Conservation (phyloP, 768 basidiomycete species). For the Kwoniella dejecticola region DNA sequence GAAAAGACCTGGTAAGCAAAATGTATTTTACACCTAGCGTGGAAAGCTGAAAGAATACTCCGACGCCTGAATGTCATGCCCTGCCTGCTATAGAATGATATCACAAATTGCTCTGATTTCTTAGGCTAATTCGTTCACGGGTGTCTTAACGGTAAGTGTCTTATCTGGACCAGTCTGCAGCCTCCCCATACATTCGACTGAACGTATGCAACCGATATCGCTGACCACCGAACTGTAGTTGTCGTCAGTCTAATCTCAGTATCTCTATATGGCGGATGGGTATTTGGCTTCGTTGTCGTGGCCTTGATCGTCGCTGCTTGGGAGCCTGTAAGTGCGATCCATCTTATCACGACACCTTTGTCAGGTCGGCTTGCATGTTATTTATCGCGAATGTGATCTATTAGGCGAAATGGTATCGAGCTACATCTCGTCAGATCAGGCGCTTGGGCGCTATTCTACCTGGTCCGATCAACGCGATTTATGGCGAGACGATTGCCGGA, state of each 20-base stretch:
- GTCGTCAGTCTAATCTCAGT: constrained; percentile 25
- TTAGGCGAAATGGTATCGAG: constrained; percentile 35
- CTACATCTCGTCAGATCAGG: constrained; percentile 31
- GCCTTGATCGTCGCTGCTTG: constrained; percentile 21
- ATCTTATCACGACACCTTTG: no score
- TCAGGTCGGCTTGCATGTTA: no score
- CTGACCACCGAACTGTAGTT: constrained; percentile 14
- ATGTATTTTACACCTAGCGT: no score
- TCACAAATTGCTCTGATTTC: constrained; percentile 24
- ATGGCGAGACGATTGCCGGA: constrained; percentile 46
- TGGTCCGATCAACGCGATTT: constrained; percentile 44
- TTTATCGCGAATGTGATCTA: neutral
- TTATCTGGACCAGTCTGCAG: neutral
- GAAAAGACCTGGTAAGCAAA: constrained; percentile 34
- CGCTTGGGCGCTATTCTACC: constrained; percentile 33
- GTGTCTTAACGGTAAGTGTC: constrained; percentile 22
- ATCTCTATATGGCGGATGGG: constrained; percentile 32
- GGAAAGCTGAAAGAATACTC: no score
- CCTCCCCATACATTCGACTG: no score
- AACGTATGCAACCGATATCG: neutral
- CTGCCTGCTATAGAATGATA: constrained; percentile 17
- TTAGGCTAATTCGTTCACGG: constrained; percentile 19
- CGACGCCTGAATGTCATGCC: constrained; percentile 2
- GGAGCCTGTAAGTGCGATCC: constrained; percentile 30
- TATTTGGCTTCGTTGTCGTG: constrained; percentile 22